phyloP scores from a whole-genome alignment of 2,329 filamentous ascomycete genomes.

The Neonectria punicea region DNA sequence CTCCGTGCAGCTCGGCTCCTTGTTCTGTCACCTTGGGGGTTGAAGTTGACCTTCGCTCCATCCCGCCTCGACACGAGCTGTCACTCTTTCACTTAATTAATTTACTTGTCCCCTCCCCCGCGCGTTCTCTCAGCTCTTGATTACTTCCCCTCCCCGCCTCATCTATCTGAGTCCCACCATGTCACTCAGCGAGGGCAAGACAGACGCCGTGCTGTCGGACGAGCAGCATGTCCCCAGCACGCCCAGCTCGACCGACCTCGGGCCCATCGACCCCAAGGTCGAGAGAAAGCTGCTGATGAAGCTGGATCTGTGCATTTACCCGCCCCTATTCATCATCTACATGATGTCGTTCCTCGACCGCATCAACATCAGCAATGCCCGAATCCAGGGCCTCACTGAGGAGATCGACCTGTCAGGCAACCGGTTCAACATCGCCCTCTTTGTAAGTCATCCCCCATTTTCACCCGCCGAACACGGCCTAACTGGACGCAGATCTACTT shows the following conservation, averaged over 20 bases:
- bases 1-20: conserved; percentile 6
- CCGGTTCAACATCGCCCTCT: conserved; percentile 57
- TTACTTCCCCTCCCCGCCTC: not conserved
- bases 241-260: conserved; percentile 15
- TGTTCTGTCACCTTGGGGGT: not conserved
- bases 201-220: conserved; percentile 19
- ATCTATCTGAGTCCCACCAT: conserved; percentile 16
- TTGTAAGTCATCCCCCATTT: conserved; percentile 33
- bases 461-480: not conserved
- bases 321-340: conserved; percentile 54
- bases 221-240: conserved; percentile 27
- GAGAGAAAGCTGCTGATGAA: conserved; percentile 53
- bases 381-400: conserved; percentile 54
- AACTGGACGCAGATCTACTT: conserved; percentile 45
- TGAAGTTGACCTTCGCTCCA: conserved; percentile 18
- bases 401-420: conserved; percentile 55
- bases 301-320: conserved; percentile 54
- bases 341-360: conserved; percentile 56
- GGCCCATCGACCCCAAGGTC: conserved; percentile 44
- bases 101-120: not conserved
- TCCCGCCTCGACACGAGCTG: conserved; percentile 9
- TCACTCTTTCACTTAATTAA: not conserved
- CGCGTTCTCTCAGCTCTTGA: not conserved
- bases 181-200: conserved; percentile 33
- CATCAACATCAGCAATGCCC: conserved; percentile 60